phyloP scores from a whole-genome alignment of 139 green algal species.

The Nannochloris sp. region DNA sequence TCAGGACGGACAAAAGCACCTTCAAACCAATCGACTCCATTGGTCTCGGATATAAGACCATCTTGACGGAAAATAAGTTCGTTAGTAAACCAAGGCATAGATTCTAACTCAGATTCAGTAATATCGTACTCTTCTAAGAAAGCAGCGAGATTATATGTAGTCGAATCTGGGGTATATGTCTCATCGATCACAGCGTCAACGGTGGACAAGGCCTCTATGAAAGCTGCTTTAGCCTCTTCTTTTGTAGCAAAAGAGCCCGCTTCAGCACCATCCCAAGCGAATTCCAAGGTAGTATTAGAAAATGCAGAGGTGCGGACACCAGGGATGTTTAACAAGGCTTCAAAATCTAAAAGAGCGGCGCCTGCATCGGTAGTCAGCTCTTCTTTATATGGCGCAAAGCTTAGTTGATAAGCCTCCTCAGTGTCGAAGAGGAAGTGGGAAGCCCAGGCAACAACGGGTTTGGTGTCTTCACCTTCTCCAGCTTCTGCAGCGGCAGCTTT shows the following conservation, averaged over 20 bases:
- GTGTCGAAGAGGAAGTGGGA: slow-evolving; percentile 5
- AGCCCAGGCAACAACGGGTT: slow-evolving; percentile 27
- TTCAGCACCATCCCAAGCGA: slow-evolving; percentile 14
- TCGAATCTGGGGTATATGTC: slow-evolving; percentile 31
- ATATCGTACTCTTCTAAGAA: slow-evolving; percentile 31
- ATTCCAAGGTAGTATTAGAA: slow-evolving; percentile 18
- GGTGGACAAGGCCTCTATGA: slow-evolving; percentile 18
- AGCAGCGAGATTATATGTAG: slow-evolving; percentile 24
- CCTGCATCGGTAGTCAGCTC: slow-evolving; percentile 37
- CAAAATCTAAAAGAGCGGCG: slow-evolving; percentile 23
- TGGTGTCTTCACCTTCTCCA: neutral
- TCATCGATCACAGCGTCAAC: slow-evolving; percentile 66
- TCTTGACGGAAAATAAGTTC: slow-evolving; percentile 28
- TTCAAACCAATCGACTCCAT: slow-evolving; percentile 64
- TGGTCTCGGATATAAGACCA: slow-evolving; percentile 23
- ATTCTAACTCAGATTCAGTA: neutral
- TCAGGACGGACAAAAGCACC: slow-evolving; percentile 52
- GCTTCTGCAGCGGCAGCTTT: neutral
- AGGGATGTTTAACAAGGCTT: slow-evolving; percentile 5
- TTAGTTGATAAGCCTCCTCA: slow-evolving; percentile 21
- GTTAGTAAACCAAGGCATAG: slow-evolving; percentile 4
- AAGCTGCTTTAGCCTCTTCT: slow-evolving; percentile 24
- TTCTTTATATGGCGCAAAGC: slow-evolving; percentile 23
- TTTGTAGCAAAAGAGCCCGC: slow-evolving; percentile 13
- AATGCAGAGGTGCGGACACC: neutral